phyloP scores from a whole-genome alignment of 495 filamentous ascomycete genomes.

The Bacidia rubella region DNA sequence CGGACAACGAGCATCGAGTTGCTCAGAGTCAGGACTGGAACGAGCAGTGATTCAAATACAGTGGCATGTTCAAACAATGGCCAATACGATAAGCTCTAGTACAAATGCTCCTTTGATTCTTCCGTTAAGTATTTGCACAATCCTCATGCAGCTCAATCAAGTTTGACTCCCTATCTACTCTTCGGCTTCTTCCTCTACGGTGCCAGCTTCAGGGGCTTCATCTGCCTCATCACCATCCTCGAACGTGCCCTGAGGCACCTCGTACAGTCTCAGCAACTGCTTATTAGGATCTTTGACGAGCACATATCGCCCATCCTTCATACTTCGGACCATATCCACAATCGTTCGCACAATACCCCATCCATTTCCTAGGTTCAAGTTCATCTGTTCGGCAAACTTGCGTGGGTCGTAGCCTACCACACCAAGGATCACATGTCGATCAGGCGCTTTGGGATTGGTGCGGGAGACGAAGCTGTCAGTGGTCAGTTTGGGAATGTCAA shows the following conservation, averaged over 20 bases:
- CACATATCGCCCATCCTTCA: constrained; percentile 50
- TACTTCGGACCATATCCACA: constrained; percentile 59
- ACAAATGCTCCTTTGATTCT: too few relatives aligned
- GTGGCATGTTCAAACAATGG: too few relatives aligned
- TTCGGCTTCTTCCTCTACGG: constrained; percentile 33
- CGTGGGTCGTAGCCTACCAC: constrained; percentile 93
- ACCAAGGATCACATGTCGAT: constrained; percentile 86
- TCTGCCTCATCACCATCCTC: constrained; percentile 59
- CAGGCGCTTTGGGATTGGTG: constrained; percentile 73
- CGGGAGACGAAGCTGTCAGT: constrained; percentile 21
- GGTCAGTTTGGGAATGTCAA: background rate
- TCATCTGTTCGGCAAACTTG: constrained; percentile 97
- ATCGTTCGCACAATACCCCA: constrained; percentile 99
- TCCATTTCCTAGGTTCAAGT: constrained; percentile 85
- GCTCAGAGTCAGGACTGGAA: too few relatives aligned
- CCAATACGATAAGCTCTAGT: too few relatives aligned
- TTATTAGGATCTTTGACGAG: constrained; percentile 89
- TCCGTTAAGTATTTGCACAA: too few relatives aligned
- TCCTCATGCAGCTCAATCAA: too few relatives aligned
- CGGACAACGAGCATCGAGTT: too few relatives aligned
- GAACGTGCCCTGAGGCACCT: constrained; percentile 75
- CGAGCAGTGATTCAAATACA: too few relatives aligned
- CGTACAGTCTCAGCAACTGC: constrained; percentile 79
- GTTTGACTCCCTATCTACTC: too few relatives aligned
- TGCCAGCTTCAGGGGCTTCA: constrained; percentile 23